phyloP scores from a whole-genome alignment of 2,329 filamentous ascomycete genomes.

The Immersiporthe knoxdaviesiana region DNA sequence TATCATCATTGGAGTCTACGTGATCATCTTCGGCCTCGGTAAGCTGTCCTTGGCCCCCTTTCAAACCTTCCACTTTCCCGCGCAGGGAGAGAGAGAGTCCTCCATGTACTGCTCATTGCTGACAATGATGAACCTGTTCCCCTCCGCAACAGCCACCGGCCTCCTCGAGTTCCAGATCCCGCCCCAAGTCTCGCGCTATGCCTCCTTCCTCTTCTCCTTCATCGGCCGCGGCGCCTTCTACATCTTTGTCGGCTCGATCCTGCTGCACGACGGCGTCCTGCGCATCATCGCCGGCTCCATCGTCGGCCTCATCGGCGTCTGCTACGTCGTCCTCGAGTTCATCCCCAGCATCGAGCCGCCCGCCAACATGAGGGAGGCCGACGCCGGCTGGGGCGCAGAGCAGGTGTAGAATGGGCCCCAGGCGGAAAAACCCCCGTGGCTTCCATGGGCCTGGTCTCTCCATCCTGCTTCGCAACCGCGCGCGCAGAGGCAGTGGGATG shows the following conservation, averaged over 20 bases:
- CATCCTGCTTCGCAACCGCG: neutral
- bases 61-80: neutral
- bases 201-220: constrained; percentile 97
- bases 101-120: neutral
- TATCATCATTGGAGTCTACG: constrained; percentile 81
- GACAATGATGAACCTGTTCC: neutral
- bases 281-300: constrained; percentile 78
- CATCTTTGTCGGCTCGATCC: constrained; percentile 88
- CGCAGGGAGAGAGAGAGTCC: neutral
- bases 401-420: constrained; percentile 62
- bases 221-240: constrained; percentile 96
- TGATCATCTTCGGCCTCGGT: constrained; percentile 89
- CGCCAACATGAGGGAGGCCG: constrained; percentile 79
- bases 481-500: neutral
- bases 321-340: constrained; percentile 76
- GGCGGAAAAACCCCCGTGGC: neutral
- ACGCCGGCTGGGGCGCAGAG: constrained; percentile 76
- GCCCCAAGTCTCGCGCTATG: constrained; percentile 88
- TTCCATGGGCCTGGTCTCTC: neutral
- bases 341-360: constrained; percentile 79
- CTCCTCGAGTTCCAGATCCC: constrained; percentile 85
- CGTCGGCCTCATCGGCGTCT: constrained; percentile 77
- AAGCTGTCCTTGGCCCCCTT: constrained; percentile 46
- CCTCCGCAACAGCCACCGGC: constrained; percentile 20
- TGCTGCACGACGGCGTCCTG: constrained; percentile 69